Conservation (phyloP, 2,329 filamentous ascomycete genomes). For the Cladophialophora carrionii region DNA sequence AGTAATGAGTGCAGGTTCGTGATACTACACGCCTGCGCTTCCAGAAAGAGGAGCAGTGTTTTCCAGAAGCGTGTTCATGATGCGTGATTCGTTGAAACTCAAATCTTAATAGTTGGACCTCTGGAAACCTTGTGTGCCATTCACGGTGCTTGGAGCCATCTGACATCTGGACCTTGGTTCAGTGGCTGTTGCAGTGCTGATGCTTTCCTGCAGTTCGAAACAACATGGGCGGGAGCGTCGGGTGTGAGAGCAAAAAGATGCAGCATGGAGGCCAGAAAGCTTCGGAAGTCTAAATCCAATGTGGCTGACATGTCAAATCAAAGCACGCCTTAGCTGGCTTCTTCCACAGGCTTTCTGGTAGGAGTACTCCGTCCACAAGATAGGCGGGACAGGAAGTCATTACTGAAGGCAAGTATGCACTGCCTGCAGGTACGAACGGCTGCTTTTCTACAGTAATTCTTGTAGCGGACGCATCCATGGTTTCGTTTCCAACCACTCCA, state of each 20-base stretch:
- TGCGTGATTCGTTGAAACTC: constrained; percentile 22
- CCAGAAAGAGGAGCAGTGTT: constrained; percentile 12
- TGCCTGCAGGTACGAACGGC: not conserved
- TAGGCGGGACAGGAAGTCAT: no score
- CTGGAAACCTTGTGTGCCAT: constrained; percentile 22
- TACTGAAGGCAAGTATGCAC: not conserved
- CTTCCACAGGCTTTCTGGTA: not conserved
- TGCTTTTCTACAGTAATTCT: no score
- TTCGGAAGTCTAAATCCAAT: not conserved
- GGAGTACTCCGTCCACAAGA: not conserved
- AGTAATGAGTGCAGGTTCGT: not conserved
- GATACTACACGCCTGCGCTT: not conserved
- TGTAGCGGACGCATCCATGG: not conserved
- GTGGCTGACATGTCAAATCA: constrained; percentile 1
- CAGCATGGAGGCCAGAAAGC: not conserved
- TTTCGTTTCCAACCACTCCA: not conserved
- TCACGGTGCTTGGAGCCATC: constrained; percentile 3
- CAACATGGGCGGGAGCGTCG: not conserved
- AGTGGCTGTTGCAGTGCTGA: not conserved
- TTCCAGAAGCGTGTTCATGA: constrained; percentile 34
- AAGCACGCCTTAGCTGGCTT: not conserved
- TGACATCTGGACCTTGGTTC: not conserved
- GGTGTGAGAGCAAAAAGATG: constrained; percentile 1
- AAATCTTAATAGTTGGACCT: constrained; percentile 5
- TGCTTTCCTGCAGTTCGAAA: not conserved